These are phyloP conservation scores for Cladophialophora bantiana DNA, from an alignment of 2,329 filamentous ascomycete genomes.

Conservation along the genomic window DNA sequence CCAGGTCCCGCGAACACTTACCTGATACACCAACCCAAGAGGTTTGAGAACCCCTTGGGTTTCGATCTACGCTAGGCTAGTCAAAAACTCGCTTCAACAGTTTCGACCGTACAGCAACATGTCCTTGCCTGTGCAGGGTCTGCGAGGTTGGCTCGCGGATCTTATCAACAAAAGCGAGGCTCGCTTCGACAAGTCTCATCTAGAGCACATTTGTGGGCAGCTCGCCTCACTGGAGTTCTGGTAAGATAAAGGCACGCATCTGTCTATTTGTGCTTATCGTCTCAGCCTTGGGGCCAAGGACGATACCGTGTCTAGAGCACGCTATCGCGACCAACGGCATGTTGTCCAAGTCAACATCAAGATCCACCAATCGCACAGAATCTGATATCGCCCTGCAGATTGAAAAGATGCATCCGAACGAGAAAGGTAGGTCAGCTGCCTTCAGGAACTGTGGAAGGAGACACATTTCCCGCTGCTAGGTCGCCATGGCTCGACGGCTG, in stretches of 20 bases:
- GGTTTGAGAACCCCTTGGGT: neutral
- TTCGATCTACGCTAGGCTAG: neutral
- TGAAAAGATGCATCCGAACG: neutral
- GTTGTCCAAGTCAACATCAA: neutral
- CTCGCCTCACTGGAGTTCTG: neutral
- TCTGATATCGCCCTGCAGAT: conserved; percentile 14
- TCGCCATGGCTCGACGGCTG: neutral
- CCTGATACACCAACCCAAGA: neutral
- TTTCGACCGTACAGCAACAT: neutral
- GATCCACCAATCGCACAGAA: conserved; percentile 9
- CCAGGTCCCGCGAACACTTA: neutral
- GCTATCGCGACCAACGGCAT: conserved; percentile 11
- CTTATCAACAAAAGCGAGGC: conserved; percentile 4
- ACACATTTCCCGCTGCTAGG: neutral
- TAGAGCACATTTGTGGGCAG: neutral
- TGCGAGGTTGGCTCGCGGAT: neutral
- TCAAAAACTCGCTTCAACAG: neutral
- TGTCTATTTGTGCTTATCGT: conserved; percentile 3
- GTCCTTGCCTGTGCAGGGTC: neutral
- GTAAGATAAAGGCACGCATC: neutral
- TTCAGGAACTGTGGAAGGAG: neutral
- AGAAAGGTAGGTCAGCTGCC: conserved; percentile 14
- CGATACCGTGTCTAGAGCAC: neutral
- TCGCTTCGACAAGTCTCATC: neutral
- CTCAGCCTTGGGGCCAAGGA: conserved; percentile 6